Evolutionary conservation across 2,329 filamentous ascomycete genomes (phyloP).

Genomic region (Trichoderma arundinaceum): DNA sequence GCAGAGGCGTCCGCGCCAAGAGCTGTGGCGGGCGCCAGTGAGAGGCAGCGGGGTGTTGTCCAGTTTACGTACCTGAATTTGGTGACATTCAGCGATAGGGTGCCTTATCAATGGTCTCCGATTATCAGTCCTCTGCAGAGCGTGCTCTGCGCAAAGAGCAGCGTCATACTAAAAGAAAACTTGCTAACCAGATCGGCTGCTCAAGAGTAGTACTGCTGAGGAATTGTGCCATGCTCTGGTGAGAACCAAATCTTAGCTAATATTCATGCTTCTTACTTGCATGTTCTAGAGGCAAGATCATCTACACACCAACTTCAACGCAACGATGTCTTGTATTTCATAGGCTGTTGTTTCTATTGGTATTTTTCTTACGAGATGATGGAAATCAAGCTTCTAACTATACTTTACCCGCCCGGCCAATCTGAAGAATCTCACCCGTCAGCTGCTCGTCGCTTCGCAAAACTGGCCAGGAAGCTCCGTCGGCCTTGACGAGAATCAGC

Average conservation of each 20-base stretch:
- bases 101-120: slow-evolving; percentile 28
- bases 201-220: background rate
- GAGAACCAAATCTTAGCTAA: background rate
- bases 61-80: slow-evolving; percentile 48
- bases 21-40: slow-evolving; percentile 27
- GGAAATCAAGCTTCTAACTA: background rate
- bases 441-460: slow-evolving; percentile 75
- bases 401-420: slow-evolving; percentile 71
- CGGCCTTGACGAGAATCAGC: slow-evolving; percentile 72
- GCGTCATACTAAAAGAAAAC: background rate
- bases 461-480: slow-evolving; percentile 83
- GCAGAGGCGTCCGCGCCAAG: slow-evolving; percentile 5
- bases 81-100: slow-evolving; percentile 36
- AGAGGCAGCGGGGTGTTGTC: slow-evolving; percentile 29
- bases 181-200: background rate
- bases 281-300: background rate
- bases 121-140: slow-evolving; percentile 4
- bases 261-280: background rate
- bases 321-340: background rate
- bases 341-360: background rate
- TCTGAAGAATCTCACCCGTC: slow-evolving; percentile 82
- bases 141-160: too few relatives aligned
- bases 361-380: background rate
- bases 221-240: background rate
- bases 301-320: background rate